Percentiles rank a stretch among this genome's conserved stretches.
Conservation (phyloP, 2,329 filamentous ascomycete species). For the Coleophoma eucalyptorum region DNA sequence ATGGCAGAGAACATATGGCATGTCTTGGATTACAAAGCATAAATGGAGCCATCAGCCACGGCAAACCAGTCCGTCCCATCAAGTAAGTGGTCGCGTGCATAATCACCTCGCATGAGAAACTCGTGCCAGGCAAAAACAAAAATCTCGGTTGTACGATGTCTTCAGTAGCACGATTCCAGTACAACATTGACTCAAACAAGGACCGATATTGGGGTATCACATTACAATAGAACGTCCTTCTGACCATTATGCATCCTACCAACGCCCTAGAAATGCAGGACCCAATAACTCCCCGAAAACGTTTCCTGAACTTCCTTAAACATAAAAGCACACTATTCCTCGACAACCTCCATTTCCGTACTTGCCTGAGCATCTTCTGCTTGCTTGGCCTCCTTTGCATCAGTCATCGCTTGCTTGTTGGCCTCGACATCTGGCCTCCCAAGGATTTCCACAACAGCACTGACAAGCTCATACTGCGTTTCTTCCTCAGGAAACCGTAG, state of each 20-base stretch:
- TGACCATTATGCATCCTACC: not conserved
- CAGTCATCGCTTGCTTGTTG: slow-evolving; percentile 22
- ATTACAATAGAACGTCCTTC: not conserved
- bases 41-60: too few species aligned
- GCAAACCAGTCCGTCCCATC: too few species aligned
- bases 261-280: not conserved
- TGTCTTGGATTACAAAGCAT: too few species aligned
- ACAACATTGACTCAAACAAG: too few species aligned
- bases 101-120: too few species aligned
- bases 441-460: slow-evolving; percentile 52
- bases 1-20: too few species aligned
- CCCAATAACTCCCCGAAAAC: not conserved
- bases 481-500: slow-evolving; percentile 55
- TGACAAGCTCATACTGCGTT: slow-evolving; percentile 50
- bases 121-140: too few species aligned
- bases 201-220: not conserved
- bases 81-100: too few species aligned
- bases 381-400: slow-evolving; percentile 16
- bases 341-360: not conserved
- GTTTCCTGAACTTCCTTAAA: not conserved
- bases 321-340: too few species aligned
- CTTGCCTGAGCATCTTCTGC: slow-evolving; percentile 11
- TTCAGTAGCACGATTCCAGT: too few species aligned
- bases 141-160: too few species aligned
- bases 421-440: slow-evolving; percentile 34